Conservation (phyloP, 331 rosid genomes). For the Pyrus hybrid region DNA sequence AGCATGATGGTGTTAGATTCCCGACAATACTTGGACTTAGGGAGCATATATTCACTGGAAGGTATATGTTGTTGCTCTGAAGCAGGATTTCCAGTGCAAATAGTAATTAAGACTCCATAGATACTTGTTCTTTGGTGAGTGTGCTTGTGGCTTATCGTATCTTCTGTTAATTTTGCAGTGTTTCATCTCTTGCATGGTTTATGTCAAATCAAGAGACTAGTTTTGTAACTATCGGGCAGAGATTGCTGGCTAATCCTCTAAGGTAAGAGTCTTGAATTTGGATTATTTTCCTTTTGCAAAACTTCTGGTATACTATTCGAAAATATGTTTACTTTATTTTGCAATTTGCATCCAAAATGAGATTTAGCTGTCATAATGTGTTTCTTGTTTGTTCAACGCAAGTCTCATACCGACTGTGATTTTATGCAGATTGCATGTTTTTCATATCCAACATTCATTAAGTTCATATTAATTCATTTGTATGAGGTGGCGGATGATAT, state of each 20-base stretch:
- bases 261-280: conserved; percentile 64
- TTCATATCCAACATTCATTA: neutral
- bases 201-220: conserved; percentile 94
- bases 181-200: conserved; percentile 97
- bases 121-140: neutral
- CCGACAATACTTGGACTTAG: conserved; percentile 97
- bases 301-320: neutral
- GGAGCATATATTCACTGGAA: conserved; percentile 96
- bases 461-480: neutral
- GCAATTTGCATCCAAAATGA: neutral
- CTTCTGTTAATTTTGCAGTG: conserved; percentile 52
- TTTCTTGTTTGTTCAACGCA: neutral
- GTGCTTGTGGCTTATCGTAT: conserved; percentile 9
- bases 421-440: neutral
- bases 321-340: neutral
- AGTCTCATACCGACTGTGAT: neutral
- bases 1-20: conserved; percentile 53
- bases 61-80: conserved; percentile 38
- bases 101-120: neutral
- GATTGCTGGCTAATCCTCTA: conserved; percentile 85
- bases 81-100: conserved; percentile 9
- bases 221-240: conserved; percentile 95
- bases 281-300: neutral
- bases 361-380: neutral
- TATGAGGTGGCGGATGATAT: neutral